Conservation (phyloP, 2,329 filamentous ascomycete genomes). For the Pseudogymnoascus sp. region DNA sequence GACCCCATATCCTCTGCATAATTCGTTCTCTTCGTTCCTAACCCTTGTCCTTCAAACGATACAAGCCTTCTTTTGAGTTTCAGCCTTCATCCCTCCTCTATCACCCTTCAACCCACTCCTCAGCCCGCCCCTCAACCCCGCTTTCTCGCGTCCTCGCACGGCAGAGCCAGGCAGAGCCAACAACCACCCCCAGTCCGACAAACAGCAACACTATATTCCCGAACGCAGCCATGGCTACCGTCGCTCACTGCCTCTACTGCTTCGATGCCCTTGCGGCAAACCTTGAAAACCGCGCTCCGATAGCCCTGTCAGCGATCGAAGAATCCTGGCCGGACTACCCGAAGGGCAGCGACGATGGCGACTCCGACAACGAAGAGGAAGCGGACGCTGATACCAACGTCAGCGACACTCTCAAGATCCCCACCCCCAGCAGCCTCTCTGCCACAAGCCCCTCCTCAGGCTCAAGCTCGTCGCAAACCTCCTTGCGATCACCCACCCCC, state of each 20-base stretch:
- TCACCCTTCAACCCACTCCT: neutral
- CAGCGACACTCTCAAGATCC: neutral
- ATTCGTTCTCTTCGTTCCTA: neutral
- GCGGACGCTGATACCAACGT: slow-evolving; percentile 14
- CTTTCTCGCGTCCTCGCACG: neutral
- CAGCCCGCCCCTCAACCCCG: neutral
- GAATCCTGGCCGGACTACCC: slow-evolving; percentile 45
- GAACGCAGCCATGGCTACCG: slow-evolving; percentile 60
- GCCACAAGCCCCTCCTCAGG: slow-evolving; percentile 5
- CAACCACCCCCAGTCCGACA: neutral
- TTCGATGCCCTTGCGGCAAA: slow-evolving; percentile 78
- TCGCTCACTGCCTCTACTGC: slow-evolving; percentile 82
- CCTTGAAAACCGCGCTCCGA: slow-evolving; percentile 60
- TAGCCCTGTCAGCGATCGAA: slow-evolving; percentile 62
- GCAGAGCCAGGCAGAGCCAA: neutral
- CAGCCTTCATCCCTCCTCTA: neutral
- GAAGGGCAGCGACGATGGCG: slow-evolving; percentile 30
- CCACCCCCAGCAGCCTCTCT: slow-evolving; percentile 3
- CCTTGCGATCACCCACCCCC: slow-evolving; percentile 18
- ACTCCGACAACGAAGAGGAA: slow-evolving; percentile 33
- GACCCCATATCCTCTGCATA: neutral
- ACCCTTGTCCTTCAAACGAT: neutral
- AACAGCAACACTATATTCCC: neutral
- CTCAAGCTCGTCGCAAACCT: slow-evolving; percentile 1
- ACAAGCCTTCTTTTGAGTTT: slow-evolving; percentile 5